Evolutionary conservation across 2,329 filamentous ascomycete genomes (phyloP).

Genomic region (Blastomyces gilchristii): DNA sequence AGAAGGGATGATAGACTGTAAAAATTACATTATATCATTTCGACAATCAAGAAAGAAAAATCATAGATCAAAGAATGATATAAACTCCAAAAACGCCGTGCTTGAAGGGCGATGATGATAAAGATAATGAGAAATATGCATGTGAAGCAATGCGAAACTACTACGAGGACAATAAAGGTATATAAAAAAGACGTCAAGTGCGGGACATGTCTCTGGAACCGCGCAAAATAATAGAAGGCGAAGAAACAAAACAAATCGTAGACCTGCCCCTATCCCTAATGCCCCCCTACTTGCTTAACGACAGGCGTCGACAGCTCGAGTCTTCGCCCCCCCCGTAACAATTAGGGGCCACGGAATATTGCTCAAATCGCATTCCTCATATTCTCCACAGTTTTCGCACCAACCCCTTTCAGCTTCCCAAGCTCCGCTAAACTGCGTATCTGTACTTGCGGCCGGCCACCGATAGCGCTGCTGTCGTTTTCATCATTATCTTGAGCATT

Average conservation of each 20-base stretch:
- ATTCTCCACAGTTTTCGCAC: constrained; percentile 37
- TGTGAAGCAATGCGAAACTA: neutral
- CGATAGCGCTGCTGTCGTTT: constrained; percentile 12
- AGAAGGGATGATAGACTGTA: neutral
- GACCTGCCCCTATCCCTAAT: constrained; percentile 13
- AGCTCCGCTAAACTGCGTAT: constrained; percentile 33
- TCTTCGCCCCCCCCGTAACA: constrained; percentile 13
- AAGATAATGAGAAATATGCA: neutral
- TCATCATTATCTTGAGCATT: constrained; percentile 12
- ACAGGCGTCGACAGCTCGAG: constrained; percentile 15
- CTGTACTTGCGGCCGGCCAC: constrained; percentile 16
- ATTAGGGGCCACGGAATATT: neutral
- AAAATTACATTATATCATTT: neutral
- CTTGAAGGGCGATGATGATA: neutral
- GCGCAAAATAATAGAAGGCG: neutral
- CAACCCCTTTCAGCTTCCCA: constrained; percentile 36
- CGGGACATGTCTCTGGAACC: neutral
- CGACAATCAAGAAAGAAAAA: neutral
- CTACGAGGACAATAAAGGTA: neutral
- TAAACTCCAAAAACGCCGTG: constrained; percentile 6
- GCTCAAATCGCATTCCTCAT: constrained; percentile 31
- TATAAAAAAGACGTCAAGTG: neutral
- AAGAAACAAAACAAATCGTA: constrained; percentile 14
- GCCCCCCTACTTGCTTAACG: neutral
- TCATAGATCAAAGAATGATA: neutral